Base-by-base conservation (phyloP, 2,329 filamentous ascomycete species). In the Ampelomyces quisqualis region DNA sequence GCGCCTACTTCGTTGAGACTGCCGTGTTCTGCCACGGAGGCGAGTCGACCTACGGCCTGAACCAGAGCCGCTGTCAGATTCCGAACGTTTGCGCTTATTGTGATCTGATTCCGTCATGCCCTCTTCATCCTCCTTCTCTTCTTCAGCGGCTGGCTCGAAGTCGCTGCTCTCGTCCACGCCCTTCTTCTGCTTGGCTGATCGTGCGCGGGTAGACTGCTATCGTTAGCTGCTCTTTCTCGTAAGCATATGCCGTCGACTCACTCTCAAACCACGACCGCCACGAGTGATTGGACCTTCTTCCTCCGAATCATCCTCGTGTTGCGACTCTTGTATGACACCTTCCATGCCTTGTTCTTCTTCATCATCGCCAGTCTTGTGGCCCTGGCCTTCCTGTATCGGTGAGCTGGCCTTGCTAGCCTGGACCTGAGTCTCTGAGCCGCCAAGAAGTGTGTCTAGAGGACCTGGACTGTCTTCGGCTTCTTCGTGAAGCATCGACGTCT, bases 71-170 rank as follows among this genome's bases (percentile, higher is more conserved):
- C 66, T 71, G 24, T 67, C 64, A 4, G 65, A 67, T 5, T 60
- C 54, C 72, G 58, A 61, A 10, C 45, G 53, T 24, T 74, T 46
- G 31, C 54, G 65, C 51, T 76, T 67, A 26, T 70, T 72, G 20
- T 70, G 68, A 45, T 74, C 76, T 5, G 76, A 78, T 26, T 74
- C 74, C 2, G 76, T 79, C 36, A 79, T 73, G 39, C 80, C 78
- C 17, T 74, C 73, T 11, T 70, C 71, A 39, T 78, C 71, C 43
- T 78, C 78, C 15, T 75, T 77, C 10, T 77, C 78, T 32, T 74
- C 75, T 34, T 81, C 79, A 15, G 73, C 73, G 22, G 74, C 75
- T 5, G 81, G 80, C 53, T 83, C 79, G 49, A 84, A 84, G 53
- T 84, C 81, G 52, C 80, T 83, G 53, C 77, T 81, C 36, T 81